phyloP scores from a whole-genome alignment of 495 filamentous ascomycete species.

The Rostrohypoxylon terebratum region DNA sequence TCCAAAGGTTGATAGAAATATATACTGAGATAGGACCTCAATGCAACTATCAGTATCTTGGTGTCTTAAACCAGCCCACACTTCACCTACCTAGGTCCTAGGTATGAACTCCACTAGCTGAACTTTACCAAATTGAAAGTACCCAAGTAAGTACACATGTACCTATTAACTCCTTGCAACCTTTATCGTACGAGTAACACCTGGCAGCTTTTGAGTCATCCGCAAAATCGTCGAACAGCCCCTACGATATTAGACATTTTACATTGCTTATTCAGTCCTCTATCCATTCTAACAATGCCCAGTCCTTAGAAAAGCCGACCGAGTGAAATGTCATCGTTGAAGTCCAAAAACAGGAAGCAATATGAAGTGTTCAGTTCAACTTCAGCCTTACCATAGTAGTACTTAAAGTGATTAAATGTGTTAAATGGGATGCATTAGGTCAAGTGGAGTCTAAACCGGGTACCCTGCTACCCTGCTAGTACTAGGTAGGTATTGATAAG shows the following conservation, averaged over 20 bases:
- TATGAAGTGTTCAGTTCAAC: slow-evolving; percentile 25
- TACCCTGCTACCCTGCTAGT: no score
- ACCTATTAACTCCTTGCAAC: slow-evolving; percentile 14
- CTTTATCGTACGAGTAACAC: slow-evolving; percentile 5
- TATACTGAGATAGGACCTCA: no score
- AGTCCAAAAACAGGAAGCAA: not conserved
- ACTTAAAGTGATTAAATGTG: not conserved
- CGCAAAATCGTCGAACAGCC: not conserved
- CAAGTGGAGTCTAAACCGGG: slow-evolving; percentile 9
- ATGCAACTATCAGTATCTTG: not conserved
- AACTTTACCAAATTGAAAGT: not conserved
- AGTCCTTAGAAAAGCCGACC: not conserved
- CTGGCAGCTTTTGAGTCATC: not conserved
- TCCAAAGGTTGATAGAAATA: not conserved
- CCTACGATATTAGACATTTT: not conserved
- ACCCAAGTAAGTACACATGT: not conserved
- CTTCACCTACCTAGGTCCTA: slow-evolving; percentile 12
- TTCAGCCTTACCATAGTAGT: slow-evolving; percentile 25
- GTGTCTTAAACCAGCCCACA: slow-evolving; percentile 25
- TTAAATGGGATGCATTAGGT: not conserved
- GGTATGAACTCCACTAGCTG: slow-evolving; percentile 25
- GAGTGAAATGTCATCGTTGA: not conserved
- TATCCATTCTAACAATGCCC: not conserved
- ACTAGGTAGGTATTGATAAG: no score
- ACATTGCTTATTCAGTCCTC: not conserved